Conservation (phyloP, 2,329 filamentous ascomycete genomes). For the Pseudomassariella vexata region DNA sequence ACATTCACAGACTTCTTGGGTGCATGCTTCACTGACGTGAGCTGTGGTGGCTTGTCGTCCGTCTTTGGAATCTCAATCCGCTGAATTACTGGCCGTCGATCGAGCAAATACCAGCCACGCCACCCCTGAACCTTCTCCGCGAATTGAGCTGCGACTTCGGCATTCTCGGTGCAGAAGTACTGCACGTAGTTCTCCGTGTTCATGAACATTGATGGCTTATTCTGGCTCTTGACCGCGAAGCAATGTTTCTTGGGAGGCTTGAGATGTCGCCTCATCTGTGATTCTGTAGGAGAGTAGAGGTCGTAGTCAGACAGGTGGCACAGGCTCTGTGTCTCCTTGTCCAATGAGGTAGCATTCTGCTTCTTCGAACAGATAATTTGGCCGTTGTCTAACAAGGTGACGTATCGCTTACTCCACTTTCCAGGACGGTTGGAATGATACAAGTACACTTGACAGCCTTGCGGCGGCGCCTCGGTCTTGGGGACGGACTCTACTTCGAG, state of each 20-base stretch:
- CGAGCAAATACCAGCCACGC: slow-evolving; percentile 88
- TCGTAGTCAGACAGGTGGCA: slow-evolving; percentile 92
- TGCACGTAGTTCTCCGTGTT: slow-evolving; percentile 84
- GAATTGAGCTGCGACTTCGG: slow-evolving; percentile 60
- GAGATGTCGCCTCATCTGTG: slow-evolving; percentile 62
- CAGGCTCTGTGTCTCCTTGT: slow-evolving; percentile 64
- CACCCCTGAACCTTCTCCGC: slow-evolving; percentile 68
- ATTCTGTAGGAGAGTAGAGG: slow-evolving; percentile 71
- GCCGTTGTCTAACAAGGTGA: slow-evolving; percentile 69
- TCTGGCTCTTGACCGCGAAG: slow-evolving; percentile 86
- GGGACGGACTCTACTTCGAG: slow-evolving; percentile 63
- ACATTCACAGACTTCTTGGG: slow-evolving; percentile 24
- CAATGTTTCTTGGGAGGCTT: slow-evolving; percentile 81
- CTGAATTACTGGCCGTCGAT: slow-evolving; percentile 45
- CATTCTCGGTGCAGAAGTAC: slow-evolving; percentile 80
- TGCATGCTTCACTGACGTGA: slow-evolving; percentile 17
- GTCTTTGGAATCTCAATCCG: slow-evolving; percentile 20
- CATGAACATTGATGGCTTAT: slow-evolving; percentile 79
- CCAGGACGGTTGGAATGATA: slow-evolving; percentile 76
- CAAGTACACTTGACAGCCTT: slow-evolving; percentile 63
- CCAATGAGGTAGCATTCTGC: slow-evolving; percentile 45
- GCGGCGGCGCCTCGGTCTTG: slow-evolving; percentile 50
- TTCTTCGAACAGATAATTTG: slow-evolving; percentile 71
- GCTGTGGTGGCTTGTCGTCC: slow-evolving; percentile 23
- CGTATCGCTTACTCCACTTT: slow-evolving; percentile 82